These are phyloP conservation scores for Hypoxylon sp. DNA, from an alignment of 2,329 filamentous ascomycete species.

Conservation along the genomic window DNA sequence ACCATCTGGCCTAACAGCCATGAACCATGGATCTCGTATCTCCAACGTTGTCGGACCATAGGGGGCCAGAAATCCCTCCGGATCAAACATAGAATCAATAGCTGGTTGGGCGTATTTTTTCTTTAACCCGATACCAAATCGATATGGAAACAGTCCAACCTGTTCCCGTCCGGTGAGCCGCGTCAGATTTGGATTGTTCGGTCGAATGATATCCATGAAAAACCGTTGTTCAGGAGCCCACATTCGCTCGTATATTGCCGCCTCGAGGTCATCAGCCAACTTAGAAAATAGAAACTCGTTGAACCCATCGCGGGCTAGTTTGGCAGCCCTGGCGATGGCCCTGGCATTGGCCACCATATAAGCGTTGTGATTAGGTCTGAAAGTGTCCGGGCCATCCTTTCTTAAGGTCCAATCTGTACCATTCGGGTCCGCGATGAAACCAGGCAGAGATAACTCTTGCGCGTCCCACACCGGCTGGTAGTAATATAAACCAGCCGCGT, in stretches of 20 bases:
- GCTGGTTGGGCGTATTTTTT: conserved; percentile 49
- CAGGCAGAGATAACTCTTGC: conserved; percentile 57
- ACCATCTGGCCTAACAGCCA: conserved; percentile 49
- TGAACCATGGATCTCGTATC: conserved; percentile 56
- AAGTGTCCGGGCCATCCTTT: conserved; percentile 57
- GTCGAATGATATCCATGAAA: conserved; percentile 56
- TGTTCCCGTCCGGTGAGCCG: conserved; percentile 56
- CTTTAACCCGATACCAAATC: conserved; percentile 56
- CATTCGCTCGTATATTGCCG: conserved; percentile 52
- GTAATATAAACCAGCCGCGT: conserved; percentile 56
- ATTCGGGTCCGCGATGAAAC: conserved; percentile 54
- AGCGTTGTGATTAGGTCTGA: conserved; percentile 58
- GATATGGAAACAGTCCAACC: conserved; percentile 58
- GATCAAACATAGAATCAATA: conserved; percentile 53
- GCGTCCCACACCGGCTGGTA: conserved; percentile 59
- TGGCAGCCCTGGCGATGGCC: conserved; percentile 56
- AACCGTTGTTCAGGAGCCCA: conserved; percentile 56
- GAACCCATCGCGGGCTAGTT: conserved; percentile 50
- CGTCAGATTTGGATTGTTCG: conserved; percentile 53
- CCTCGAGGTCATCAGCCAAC: conserved; percentile 53
- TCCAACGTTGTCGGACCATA: conserved; percentile 60
- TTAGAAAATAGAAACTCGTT: conserved; percentile 51
- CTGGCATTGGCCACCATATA: conserved; percentile 59
- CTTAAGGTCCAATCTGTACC: conserved; percentile 49
- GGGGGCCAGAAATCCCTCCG: conserved; percentile 54